Percentiles rank a stretch among this genome's conserved stretches.
These are phyloP conservation scores for Neofusicoccum umdonicola DNA, from an alignment of 2,329 filamentous ascomycete species.

Conservation along the genomic window DNA sequence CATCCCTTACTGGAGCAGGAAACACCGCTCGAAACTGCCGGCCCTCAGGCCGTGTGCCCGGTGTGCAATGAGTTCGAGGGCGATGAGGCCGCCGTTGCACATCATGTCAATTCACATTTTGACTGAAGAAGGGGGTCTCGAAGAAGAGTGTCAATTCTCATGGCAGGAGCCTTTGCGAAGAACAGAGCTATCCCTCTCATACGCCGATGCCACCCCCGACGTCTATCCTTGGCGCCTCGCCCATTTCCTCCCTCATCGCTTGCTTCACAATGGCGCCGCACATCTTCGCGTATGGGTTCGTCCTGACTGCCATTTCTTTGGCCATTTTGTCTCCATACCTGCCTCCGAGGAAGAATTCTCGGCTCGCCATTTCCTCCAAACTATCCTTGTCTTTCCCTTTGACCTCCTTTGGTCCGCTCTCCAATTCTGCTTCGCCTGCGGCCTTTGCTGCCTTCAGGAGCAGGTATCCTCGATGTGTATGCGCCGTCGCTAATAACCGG, in stretches of 20 bases:
- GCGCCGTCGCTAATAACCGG: conserved; percentile 65
- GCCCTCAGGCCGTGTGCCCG: conserved; percentile 50
- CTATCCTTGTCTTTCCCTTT: conserved; percentile 34
- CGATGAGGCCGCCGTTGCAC: conserved; percentile 65
- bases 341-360: conserved; percentile 55
- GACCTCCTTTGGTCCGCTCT: conserved; percentile 30
- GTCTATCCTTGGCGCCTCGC: neutral
- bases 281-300: conserved; percentile 63
- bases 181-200: neutral
- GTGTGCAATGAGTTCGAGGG: conserved; percentile 66
- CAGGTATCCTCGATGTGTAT: conserved; percentile 64
- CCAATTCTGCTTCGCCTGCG: neutral
- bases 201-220: conserved; percentile 14
- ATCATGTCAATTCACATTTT: conserved; percentile 65
- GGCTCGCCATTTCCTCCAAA: conserved; percentile 56
- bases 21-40: conserved; percentile 20
- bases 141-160: neutral
- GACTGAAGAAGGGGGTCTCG: conserved; percentile 21
- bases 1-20: conserved; percentile 20
- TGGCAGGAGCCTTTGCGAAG: neutral
- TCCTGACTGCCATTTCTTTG: conserved; percentile 57
- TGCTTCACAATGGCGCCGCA: conserved; percentile 62
- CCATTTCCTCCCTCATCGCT: conserved; percentile 56
- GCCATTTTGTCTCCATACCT: conserved; percentile 57
- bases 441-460: conserved; percentile 39